phyloP scores from a whole-genome alignment of 768 basidiomycete species.

The Suillus plorans region DNA sequence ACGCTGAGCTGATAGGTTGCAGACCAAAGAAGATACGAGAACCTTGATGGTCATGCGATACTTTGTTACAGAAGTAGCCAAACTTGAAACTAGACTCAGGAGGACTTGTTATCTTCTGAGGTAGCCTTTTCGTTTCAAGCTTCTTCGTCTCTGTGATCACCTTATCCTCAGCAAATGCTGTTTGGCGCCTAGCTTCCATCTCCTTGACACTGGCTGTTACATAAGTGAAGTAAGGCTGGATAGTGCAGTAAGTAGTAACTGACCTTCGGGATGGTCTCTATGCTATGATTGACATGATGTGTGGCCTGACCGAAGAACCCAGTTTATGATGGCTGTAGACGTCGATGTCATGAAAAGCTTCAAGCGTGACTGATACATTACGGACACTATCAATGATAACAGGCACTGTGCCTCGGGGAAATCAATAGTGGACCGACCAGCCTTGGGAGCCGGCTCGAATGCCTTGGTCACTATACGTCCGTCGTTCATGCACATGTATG shows the following conservation, averaged over 20 bases:
- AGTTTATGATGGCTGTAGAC: slow-evolving; percentile 37
- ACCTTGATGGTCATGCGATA: slow-evolving; percentile 30
- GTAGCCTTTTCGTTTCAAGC: slow-evolving; percentile 56
- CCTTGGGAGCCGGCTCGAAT: slow-evolving; percentile 20
- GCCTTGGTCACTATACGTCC: background rate
- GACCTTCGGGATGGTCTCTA: slow-evolving; percentile 72
- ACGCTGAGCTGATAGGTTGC: slow-evolving; percentile 32
- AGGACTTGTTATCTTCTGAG: slow-evolving; percentile 50
- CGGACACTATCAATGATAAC: background rate
- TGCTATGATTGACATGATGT: slow-evolving; percentile 56
- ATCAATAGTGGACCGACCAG: slow-evolving; percentile 34
- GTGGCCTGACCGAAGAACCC: slow-evolving; percentile 73
- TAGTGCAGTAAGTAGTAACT: slow-evolving; percentile 70
- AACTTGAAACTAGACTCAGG: slow-evolving; percentile 29
- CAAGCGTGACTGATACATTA: background rate
- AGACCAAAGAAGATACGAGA: slow-evolving; percentile 37
- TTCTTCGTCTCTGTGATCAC: slow-evolving; percentile 66
- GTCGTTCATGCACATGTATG: background rate
- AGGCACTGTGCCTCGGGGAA: slow-evolving; percentile 42
- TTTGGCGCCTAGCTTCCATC: slow-evolving; percentile 77
- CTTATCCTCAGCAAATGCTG: slow-evolving; percentile 66
- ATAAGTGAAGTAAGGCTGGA: slow-evolving; percentile 7
- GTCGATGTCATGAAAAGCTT: slow-evolving; percentile 45
- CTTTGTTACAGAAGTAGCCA: slow-evolving; percentile 24
- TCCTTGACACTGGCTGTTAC: slow-evolving; percentile 69